A percentile compares a stretch with the other conserved stretches of the same genome.
These are phyloP conservation scores for Hymenotorrendiella dingleyae DNA, from an alignment of 2,329 filamentous ascomycete species.

Conservation along the genomic window DNA sequence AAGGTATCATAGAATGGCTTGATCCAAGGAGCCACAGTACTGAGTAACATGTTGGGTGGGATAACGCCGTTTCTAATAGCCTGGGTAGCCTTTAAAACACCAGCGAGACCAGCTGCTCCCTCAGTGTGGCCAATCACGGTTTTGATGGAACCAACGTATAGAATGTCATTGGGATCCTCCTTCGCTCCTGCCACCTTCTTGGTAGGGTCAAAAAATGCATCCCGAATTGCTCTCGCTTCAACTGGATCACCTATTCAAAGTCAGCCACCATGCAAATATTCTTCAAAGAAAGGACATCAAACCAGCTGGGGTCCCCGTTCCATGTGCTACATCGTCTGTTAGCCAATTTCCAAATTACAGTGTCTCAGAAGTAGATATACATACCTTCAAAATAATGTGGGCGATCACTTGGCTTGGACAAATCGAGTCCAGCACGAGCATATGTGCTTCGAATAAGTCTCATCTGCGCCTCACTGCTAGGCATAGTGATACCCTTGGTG, in stretches of 20 bases:
- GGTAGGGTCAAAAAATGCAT: no score
- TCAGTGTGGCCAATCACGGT: conserved; percentile 30
- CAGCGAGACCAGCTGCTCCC: conserved; percentile 16
- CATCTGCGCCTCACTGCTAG: conserved; percentile 39
- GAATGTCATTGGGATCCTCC: no score
- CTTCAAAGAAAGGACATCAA: no score
- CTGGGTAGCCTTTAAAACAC: conserved; percentile 16
- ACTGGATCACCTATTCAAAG: no score
- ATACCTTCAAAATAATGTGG: no score
- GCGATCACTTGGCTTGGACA: conserved; percentile 8
- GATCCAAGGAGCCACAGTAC: conserved; percentile 29
- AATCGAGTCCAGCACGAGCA: conserved; percentile 7
- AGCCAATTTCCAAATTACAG: no score
- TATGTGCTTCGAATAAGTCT: conserved; percentile 13
- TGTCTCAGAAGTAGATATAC: no score
- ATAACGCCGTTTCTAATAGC: conserved; percentile 18
- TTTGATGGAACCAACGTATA: conserved; percentile 29
- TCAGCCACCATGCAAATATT: no score
- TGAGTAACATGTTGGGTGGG: conserved; percentile 22
- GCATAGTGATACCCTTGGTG: conserved; percentile 50
- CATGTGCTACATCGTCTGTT: no score
- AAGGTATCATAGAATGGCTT: conserved; percentile 1
- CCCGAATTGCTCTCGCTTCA: no score
- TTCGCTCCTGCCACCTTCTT: no score
- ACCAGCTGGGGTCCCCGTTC: no score